Evolutionary conservation across 495 filamentous ascomycete species (phyloP).

Genomic region (Thermochaetoides thermophila): DNA sequence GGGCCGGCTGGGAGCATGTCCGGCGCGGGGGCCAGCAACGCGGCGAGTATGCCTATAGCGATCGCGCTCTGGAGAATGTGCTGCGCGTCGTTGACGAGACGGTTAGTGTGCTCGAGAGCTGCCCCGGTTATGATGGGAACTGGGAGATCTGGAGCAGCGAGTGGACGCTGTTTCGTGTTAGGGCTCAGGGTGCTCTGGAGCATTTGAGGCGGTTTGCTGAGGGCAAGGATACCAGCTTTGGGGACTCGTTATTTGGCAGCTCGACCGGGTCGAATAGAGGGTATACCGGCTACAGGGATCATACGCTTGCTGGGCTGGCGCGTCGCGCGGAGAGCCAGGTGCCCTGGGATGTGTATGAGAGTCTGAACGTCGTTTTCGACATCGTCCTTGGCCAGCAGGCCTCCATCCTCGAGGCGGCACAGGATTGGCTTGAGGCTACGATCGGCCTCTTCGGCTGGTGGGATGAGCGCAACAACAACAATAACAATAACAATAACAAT

Average conservation of each 20-base stretch:
- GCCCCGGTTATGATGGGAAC: conserved; percentile 48
- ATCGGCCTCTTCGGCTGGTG: conserved; percentile 74
- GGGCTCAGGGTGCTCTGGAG: conserved; percentile 46
- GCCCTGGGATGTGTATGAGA: conserved; percentile 76
- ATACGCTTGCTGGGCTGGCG: conserved; percentile 39
- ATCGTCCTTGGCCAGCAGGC: conserved; percentile 54
- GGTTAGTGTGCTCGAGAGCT: conserved; percentile 49
- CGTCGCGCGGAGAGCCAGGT: conserved; percentile 67
- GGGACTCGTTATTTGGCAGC: conserved; percentile 21
- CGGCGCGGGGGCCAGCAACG: conserved; percentile 28
- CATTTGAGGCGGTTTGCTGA: conserved; percentile 63
- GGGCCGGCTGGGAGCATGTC: conserved; percentile 62
- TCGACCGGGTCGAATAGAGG: conserved; percentile 14
- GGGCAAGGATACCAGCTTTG: conserved; percentile 37
- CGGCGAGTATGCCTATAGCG: conserved; percentile 49
- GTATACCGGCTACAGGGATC: too few relatives aligned
- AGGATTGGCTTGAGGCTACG: conserved; percentile 81
- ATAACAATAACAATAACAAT: not conserved
- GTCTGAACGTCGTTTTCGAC: conserved; percentile 56
- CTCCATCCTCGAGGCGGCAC: conserved; percentile 52
- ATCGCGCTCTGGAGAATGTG: conserved; percentile 56
- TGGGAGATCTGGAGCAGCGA: conserved; percentile 66
- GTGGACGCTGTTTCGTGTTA: conserved; percentile 65
- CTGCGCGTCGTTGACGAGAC: conserved; percentile 50
- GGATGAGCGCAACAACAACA: conserved; percentile 42